Evolutionary conservation across 1,139 yeast species (phyloP).

Genomic region (Kluyveromyces sp.): DNA sequence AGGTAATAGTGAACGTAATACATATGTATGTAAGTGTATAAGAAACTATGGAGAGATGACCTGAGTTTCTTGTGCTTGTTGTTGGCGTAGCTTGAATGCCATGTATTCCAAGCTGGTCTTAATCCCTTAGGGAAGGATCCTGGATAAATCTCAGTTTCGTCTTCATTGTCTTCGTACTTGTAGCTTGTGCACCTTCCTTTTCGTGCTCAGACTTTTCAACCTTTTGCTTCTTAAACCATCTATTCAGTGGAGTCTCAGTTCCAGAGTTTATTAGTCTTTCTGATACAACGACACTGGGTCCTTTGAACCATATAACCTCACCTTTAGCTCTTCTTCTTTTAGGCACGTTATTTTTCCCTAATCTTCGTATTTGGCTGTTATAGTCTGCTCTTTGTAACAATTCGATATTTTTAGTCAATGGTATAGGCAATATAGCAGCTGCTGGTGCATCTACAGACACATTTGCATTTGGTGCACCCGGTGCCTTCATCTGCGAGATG

Average conservation of each 20-base stretch:
- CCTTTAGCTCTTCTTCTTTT: conserved; percentile 28
- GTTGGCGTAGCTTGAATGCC: conserved; percentile 19
- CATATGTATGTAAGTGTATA: too few relatives aligned
- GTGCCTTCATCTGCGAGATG: conserved; percentile 23
- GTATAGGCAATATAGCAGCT: conserved; percentile 22
- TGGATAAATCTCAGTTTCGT: conserved; percentile 14
- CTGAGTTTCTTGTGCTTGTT: background rate
- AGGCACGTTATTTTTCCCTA: conserved; percentile 25
- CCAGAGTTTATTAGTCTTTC: conserved; percentile 38
- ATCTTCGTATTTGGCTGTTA: conserved; percentile 23
- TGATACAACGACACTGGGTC: conserved; percentile 61
- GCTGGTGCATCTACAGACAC: conserved; percentile 24
- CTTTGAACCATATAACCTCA: conserved; percentile 70
- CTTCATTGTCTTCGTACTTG: conserved; percentile 17
- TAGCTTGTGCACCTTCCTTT: background rate
- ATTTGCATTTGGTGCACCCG: conserved; percentile 15
- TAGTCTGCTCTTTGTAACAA: conserved; percentile 24
- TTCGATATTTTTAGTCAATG: conserved; percentile 21
- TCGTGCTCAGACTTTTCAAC: conserved; percentile 5
- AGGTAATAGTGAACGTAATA: too few relatives aligned
- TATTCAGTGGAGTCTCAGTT: conserved; percentile 17
- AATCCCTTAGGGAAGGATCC: conserved; percentile 23
- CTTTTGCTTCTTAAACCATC: conserved; percentile 19
- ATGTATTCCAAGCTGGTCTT: conserved; percentile 23
- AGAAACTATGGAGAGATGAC: too few relatives aligned